Evolutionary conservation across 208 protist species (phyloP), one percentile per base, ranked within the genome.

Genomic region (Acanthamoeba triangularis): DNA sequence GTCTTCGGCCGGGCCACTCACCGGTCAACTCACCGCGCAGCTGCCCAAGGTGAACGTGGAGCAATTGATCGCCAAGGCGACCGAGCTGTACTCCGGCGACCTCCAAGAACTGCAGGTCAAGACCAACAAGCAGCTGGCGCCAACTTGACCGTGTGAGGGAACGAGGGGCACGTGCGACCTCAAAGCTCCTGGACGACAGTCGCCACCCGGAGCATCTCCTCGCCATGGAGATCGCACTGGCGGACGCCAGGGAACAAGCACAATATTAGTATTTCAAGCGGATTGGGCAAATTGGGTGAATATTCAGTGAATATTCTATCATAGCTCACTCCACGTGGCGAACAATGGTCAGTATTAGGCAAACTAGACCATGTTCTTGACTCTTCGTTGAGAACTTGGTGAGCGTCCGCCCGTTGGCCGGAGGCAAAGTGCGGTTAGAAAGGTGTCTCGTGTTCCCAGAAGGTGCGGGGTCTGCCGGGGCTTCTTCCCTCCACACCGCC

Each of bases 31-130:
- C n/a, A 14, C 69, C 13, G n/a, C 35, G 37, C 74, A 74, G 65
- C 74, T 56, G 74, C 74, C 74, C 74, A 84, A 54, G 44, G 13
- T 84, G 25, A 84, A 84, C 41, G 74, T 84, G 20, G 74, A 84
- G 10, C 25, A 16, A 4, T 41, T 84, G n/a, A 84, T 84, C 30
- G 44, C 74, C 74, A 84, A 84, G 74, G 74, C 74, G 0, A 84
- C 74, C 41, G 74, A 84, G 41, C 23, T 84, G 44, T 56, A 84
- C 44, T 23, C 41, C 25, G 44, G 44, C 44, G 44, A 54, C 41
- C 74, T 84, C 0, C 35, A 54, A 30, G 74, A 84, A 54, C 41
- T 25, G 23, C 37, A n/a, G 13, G 33, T 23, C 65, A 33, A 37
- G 11, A n/a, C 41, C 25, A n/a, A n/a, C n/a, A 84, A 52, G 37